Conservation (phyloP, 441 rosid species). For the Mallotus japonicus region DNA sequence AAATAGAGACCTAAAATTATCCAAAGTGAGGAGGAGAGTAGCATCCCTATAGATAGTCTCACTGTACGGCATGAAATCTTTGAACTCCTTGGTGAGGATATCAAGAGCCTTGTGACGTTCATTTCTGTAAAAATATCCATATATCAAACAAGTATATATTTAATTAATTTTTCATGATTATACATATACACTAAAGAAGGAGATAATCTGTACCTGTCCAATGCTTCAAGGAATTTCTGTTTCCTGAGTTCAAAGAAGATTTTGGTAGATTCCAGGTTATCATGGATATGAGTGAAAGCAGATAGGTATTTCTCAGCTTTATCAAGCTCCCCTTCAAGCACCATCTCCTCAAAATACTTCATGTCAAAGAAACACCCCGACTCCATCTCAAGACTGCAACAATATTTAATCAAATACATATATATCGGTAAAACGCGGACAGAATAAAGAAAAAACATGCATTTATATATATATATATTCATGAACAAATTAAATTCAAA, state of each 20-base stretch:
- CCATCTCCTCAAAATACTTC: constrained; percentile 48
- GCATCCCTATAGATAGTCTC: constrained; percentile 8
- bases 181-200: neutral
- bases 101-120: constrained; percentile 53
- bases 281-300: constrained; percentile 43
- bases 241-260: constrained; percentile 61
- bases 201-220: constrained; percentile 40
- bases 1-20: no score
- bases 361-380: constrained; percentile 47
- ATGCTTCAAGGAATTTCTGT: constrained; percentile 57
- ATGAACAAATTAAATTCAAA: no score
- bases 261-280: constrained; percentile 48
- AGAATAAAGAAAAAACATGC: no score
- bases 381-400: constrained; percentile 52
- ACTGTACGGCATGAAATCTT: constrained; percentile 38
- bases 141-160: no score
- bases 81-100: constrained; percentile 51
- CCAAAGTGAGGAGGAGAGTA: no score
- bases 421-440: no score
- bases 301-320: constrained; percentile 54
- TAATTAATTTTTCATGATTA: neutral
- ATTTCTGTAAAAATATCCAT: constrained; percentile 28
- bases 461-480: no score
- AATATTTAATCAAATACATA: neutral
- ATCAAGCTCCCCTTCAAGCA: constrained; percentile 48